Evolutionary conservation across 2,329 filamentous ascomycete genomes (phyloP).

Genomic region (Penicillium sp.): DNA sequence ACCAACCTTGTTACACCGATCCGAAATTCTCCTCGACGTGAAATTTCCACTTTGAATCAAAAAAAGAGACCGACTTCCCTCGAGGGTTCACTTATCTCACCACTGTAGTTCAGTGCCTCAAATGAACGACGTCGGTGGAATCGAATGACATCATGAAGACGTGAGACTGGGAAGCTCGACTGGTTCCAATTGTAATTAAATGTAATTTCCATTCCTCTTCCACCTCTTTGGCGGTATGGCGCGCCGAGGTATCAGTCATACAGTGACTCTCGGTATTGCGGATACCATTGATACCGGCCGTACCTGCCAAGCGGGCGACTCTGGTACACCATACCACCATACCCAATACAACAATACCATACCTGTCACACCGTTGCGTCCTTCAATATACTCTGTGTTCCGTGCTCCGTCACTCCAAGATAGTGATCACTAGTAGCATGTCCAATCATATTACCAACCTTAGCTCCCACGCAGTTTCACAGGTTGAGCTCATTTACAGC

Average conservation of each 20-base stretch:
- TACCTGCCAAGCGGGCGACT: neutral
- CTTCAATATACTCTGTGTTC: conserved; percentile 1
- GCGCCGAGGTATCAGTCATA: neutral
- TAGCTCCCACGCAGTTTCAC: neutral
- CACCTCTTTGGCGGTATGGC: neutral
- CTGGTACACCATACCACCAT: neutral
- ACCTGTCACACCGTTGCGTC: neutral
- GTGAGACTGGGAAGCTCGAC: conserved; percentile 1
- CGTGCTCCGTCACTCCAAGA: neutral
- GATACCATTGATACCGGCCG: neutral
- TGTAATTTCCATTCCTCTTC: too few relatives aligned
- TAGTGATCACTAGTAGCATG: neutral
- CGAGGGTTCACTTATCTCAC: neutral
- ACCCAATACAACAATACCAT: neutral
- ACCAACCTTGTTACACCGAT: conserved; percentile 4
- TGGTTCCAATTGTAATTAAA: neutral
- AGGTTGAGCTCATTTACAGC: conserved; percentile 16
- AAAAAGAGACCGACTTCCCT: neutral
- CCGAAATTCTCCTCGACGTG: neutral
- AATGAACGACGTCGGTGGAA: neutral
- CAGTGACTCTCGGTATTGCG: neutral
- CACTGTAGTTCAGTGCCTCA: neutral
- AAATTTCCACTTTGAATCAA: neutral
- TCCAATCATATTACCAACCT: conserved; percentile 2
- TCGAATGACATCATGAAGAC: conserved; percentile 32